Conservation (phyloP, 495 filamentous ascomycete genomes). For the Usnea hakonensis region DNA sequence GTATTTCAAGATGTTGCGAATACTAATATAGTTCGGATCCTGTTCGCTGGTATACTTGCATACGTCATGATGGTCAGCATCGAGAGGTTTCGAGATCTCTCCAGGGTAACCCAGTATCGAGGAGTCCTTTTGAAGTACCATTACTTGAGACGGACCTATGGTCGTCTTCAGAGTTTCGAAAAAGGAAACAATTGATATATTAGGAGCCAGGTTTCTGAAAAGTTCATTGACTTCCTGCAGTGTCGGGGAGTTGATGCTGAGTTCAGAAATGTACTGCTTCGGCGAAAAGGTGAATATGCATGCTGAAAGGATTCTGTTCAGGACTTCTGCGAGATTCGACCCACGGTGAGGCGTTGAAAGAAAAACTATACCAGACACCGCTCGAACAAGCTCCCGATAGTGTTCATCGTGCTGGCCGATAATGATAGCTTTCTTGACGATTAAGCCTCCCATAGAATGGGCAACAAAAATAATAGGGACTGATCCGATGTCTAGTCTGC, state of each 20-base stretch:
- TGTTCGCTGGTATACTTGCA: conserved; percentile 37
- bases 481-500: conserved; percentile 5
- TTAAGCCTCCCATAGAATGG: conserved; percentile 28
- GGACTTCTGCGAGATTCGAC: conserved; percentile 31
- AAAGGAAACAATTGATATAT: conserved; percentile 36
- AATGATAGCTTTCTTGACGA: conserved; percentile 36
- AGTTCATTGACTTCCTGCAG: conserved; percentile 41
- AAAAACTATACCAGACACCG: conserved; percentile 35
- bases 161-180: conserved; percentile 37
- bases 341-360: conserved; percentile 43
- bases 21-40: conserved; percentile 36
- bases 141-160: conserved; percentile 25
- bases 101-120: conserved; percentile 36
- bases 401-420: conserved; percentile 28
- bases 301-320: conserved; percentile 29
- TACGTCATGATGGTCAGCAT: conserved; percentile 41
- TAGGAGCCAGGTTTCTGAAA: conserved; percentile 32
- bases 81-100: conserved; percentile 32
- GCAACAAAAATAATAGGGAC: conserved; percentile 26
- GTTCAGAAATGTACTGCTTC: conserved; percentile 37
- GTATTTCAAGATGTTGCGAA: conserved; percentile 26
- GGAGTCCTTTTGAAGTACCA: conserved; percentile 38
- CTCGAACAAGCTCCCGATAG: conserved; percentile 30
- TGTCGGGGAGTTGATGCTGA: conserved; percentile 27
- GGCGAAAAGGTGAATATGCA: conserved; percentile 20